phyloP scores from a whole-genome alignment of 2,329 filamentous ascomycete genomes.

The Dryadomyces sulphureus region DNA sequence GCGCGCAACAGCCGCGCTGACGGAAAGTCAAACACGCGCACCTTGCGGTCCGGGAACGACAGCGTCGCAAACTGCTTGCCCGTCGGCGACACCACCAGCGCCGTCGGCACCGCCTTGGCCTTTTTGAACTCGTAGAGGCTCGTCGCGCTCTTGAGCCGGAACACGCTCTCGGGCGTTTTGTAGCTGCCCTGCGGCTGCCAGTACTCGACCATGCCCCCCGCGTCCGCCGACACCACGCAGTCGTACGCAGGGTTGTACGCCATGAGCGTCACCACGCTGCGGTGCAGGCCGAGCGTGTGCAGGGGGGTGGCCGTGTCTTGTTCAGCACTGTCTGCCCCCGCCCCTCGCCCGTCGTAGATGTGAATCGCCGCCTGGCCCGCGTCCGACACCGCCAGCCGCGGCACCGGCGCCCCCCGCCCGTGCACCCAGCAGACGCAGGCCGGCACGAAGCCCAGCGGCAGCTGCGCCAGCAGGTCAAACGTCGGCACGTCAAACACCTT shows the following conservation, averaged over 20 bases:
- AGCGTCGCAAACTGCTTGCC: constrained; percentile 77
- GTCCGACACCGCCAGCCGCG: constrained; percentile 71
- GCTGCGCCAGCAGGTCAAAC: constrained; percentile 73
- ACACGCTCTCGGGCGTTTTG: constrained; percentile 85
- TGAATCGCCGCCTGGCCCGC: constrained; percentile 57
- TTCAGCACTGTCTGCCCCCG: constrained; percentile 20
- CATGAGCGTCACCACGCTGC: constrained; percentile 69
- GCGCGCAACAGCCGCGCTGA: constrained; percentile 78
- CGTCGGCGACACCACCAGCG: constrained; percentile 71
- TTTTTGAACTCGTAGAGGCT: constrained; percentile 97
- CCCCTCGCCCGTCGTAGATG: constrained; percentile 82
- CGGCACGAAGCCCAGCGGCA: constrained; percentile 62
- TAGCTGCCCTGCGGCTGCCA: constrained; percentile 72
- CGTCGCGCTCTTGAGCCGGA: constrained; percentile 84
- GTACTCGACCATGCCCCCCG: constrained; percentile 90
- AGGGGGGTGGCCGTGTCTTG: constrained; percentile 33
- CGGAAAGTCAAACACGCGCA: constrained; percentile 85
- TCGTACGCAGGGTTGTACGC: constrained; percentile 79
- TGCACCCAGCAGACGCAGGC: constrained; percentile 88
- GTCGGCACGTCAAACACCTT: constrained; percentile 76
- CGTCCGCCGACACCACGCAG: constrained; percentile 81
- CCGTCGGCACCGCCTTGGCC: constrained; percentile 69
- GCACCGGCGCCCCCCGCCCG: constrained; percentile 70
- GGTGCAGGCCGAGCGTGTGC: constrained; percentile 70
- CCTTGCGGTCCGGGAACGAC: constrained; percentile 85